Percentiles rank a stretch among this genome's conserved stretches.
Conservation (phyloP, 768 basidiomycete genomes). For the Suillus variegatus region DNA sequence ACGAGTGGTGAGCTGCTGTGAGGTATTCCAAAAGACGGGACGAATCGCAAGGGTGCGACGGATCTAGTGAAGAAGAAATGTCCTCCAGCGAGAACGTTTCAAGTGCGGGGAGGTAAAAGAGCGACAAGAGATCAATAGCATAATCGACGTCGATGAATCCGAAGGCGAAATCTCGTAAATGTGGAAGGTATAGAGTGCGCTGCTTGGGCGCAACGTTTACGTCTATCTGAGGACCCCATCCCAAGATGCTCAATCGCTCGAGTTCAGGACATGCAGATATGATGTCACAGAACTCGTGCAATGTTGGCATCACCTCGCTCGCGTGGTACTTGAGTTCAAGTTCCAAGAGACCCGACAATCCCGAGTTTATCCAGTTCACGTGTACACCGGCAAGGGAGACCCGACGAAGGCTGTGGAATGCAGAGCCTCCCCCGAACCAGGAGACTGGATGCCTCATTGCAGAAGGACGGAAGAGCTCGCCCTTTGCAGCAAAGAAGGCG, state of each 20-base stretch:
- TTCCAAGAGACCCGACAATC: constrained; percentile 43
- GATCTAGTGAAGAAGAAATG: constrained; percentile 40
- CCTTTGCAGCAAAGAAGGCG: constrained; percentile 51
- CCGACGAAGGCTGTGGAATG: constrained; percentile 35
- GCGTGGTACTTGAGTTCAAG: constrained; percentile 61
- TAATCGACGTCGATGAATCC: constrained; percentile 47
- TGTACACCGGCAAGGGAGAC: constrained; percentile 59
- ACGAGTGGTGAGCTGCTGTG: constrained; percentile 8
- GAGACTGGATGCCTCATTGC: constrained; percentile 40
- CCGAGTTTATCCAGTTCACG: constrained; percentile 49
- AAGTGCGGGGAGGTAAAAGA: constrained; percentile 41
- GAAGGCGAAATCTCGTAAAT: constrained; percentile 37
- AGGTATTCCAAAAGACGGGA: constrained; percentile 40
- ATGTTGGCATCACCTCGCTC: constrained; percentile 53
- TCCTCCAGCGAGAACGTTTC: constrained; percentile 46
- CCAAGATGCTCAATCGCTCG: constrained; percentile 46
- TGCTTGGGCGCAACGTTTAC: not conserved
- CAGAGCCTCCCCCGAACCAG: constrained; percentile 41
- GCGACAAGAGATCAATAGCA: constrained; percentile 38
- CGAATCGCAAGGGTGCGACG: constrained; percentile 35
- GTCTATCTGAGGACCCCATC: constrained; percentile 50
- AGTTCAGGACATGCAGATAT: constrained; percentile 42
- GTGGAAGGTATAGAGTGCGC: constrained; percentile 27
- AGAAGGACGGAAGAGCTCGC: constrained; percentile 46
- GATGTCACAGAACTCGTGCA: constrained; percentile 46